Evolutionary conservation across 495 filamentous ascomycete genomes (phyloP).

Genomic region (Penicillium fimorum): DNA sequence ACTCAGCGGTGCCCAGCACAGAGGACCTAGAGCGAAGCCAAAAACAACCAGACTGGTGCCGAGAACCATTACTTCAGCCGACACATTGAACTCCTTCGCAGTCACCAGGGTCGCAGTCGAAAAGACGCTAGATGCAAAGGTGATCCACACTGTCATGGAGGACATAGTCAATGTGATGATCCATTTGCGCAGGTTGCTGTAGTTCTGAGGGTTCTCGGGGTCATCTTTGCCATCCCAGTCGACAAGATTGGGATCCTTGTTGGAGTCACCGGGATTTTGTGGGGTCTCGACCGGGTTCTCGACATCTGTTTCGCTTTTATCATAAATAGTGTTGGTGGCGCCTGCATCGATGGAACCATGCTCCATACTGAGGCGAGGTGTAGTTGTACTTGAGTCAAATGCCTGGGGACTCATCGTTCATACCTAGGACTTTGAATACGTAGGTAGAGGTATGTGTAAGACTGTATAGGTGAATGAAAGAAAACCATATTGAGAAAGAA

Average conservation of each 20-base stretch:
- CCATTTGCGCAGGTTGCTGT: constrained; percentile 62
- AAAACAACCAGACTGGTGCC: constrained; percentile 58
- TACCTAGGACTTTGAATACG: not conserved
- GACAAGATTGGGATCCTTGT: constrained; percentile 42
- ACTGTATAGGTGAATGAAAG: not conserved
- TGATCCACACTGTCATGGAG: constrained; percentile 57
- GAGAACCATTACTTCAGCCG: constrained; percentile 54
- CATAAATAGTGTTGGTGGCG: not conserved
- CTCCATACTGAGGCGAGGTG: constrained; percentile 28
- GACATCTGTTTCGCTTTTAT: constrained; percentile 21
- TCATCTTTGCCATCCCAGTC: constrained; percentile 55
- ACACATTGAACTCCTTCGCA: constrained; percentile 50
- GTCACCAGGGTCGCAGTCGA: constrained; percentile 52
- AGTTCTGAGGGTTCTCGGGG: constrained; percentile 72
- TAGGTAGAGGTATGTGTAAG: not conserved
- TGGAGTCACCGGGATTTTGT: constrained; percentile 16
- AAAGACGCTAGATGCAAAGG: constrained; percentile 61
- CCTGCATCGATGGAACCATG: constrained; percentile 3
- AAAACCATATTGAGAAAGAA: not conserved
- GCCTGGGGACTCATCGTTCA: constrained; percentile 10
- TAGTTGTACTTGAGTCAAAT: constrained; percentile 25
- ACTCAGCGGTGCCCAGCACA: constrained; percentile 55
- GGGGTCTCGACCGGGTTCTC: constrained; percentile 12
- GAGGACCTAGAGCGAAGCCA: constrained; percentile 53
- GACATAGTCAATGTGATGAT: constrained; percentile 61